Base-by-base conservation (phyloP, 805 yeast genomes). In the Saccharomycopsis capsularis region DNA sequence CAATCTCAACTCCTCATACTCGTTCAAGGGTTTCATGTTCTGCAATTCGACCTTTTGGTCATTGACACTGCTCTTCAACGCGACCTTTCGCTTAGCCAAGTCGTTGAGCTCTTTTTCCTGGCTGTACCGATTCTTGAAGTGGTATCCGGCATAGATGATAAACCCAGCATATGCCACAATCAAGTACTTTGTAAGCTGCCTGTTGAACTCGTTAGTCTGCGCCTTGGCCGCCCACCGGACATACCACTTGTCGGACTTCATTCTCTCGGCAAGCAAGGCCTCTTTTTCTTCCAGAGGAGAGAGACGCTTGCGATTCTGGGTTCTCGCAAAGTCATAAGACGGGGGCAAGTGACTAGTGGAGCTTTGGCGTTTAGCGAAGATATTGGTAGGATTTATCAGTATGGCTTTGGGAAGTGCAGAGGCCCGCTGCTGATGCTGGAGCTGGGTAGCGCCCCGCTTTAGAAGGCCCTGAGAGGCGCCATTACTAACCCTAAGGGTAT, bases 91-190 rank as follows among this genome's bases (percentile, higher is more conserved):
- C 41, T 19, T n/a, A 19, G 30, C 19, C 50, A 61, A 76, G 53
- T 55, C 59, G 51, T 62, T 68, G 51, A 79, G 65, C 58, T 82
- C 87, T 50, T 75, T 68, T 53, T 85, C 91, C 63, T 80, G 80
- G 40, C 70, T 65, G 61, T 76, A 84, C 44, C 83, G 62, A 58
- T 82, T 84, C 57, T 78, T 70, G 79, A 84, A 81, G 61, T 81
- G 79, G 59, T 73, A 73, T 50, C 77, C 71, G 46, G 87, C 85
- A 50, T 81, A 75, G 19, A 75, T 68, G 25, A 79, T 61, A 58
- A 82, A 75, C 7, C 74, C 66, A 1, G 70, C 69, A 60, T 83
- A 83, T 2, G 78, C 74, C n/a, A 75, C 77, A 38, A 85, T 60
- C 54, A 83, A 76, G 60, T 73, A 78, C 56, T 77, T 76, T 4